Base-by-base conservation (phyloP, 2,329 filamentous ascomycete species). In the Colletotrichum destructivum region DNA sequence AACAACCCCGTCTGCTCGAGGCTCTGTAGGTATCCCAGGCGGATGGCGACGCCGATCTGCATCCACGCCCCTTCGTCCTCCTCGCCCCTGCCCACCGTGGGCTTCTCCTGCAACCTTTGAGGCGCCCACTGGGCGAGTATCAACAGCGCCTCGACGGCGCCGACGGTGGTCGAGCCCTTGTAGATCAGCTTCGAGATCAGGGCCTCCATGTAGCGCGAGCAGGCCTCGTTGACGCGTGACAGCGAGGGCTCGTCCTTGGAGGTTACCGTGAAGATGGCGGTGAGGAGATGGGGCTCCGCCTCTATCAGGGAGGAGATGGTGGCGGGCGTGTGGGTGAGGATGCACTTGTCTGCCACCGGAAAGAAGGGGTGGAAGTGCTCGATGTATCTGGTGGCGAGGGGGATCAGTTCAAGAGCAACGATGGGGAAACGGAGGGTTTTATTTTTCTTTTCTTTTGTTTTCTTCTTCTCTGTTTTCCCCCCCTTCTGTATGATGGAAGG, bases 21-120 rank as follows among this genome's bases (percentile, higher is more conserved):
- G 1, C 90, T 89, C 18, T 93, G 88, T 62, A 92, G 92, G 77
- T 94, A 94, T 0, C 89, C 92, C 3, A 93, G 88, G 8, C 92
- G 87, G 8, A 94, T 81, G 3, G 92, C 92, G 23, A 92, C 87
- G 1, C 92, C 92, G 7, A 93, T 91, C 75, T 93, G 90, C 91
- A 94, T 94, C 92, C 92, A 94, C 0, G 91, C 91, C 40, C 92
- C 91, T 55, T 92, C 88, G 75, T 94, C 92, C 77, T 94, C 92
- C 78, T 94, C 92, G 11, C 92, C 92, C 66, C 91, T 87, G 0
- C 92, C 92, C 23, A 94, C 90, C 35, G 88, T 85, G 42, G 89
- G 89, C 40, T 89, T 88, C 44, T 87, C 87, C 7, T 90, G 84
- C 2, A 90, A 86, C 0, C 90, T 89, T 72, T 92, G 91, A 0